These are phyloP conservation scores for Senecio squalidus DNA, from an alignment of 140 eudicot species.

Conservation along the genomic window DNA sequence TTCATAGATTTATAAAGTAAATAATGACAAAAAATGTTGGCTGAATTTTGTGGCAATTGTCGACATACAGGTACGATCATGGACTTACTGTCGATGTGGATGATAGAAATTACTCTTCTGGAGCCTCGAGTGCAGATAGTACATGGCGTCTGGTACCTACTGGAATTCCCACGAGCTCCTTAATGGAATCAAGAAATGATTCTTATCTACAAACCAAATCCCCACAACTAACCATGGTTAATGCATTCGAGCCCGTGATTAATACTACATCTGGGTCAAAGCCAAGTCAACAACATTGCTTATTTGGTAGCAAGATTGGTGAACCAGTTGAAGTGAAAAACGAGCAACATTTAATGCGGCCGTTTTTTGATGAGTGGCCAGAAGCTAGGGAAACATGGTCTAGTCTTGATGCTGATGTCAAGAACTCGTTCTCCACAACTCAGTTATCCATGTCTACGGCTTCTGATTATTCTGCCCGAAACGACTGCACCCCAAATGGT, in stretches of 20 bases:
- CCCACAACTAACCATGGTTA: conserved; percentile 39
- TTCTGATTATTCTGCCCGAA: conserved; percentile 47
- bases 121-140: conserved; percentile 37
- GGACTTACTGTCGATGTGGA: conserved; percentile 40
- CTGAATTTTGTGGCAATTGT: neutral
- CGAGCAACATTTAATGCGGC: conserved; percentile 55
- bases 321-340: conserved; percentile 46
- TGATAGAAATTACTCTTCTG: conserved; percentile 48
- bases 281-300: conserved; percentile 61
- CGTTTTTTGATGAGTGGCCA: conserved; percentile 80
- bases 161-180: conserved; percentile 40
- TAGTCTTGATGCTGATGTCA: conserved; percentile 45
- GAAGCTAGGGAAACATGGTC: conserved; percentile 62
- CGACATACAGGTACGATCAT: conserved; percentile 48
- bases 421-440: conserved; percentile 51
- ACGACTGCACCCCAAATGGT: conserved; percentile 46
- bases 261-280: conserved; percentile 39
- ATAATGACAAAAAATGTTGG: too few relatives aligned
- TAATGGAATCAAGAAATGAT: conserved; percentile 40
- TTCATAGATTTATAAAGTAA: too few relatives aligned
- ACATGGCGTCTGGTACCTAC: conserved; percentile 61
- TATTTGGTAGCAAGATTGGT: conserved; percentile 55
- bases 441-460: conserved; percentile 70
- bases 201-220: conserved; percentile 43
- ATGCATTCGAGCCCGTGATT: conserved; percentile 38